Conservation (phyloP, 768 basidiomycete genomes). For the Lepiota subincarnata region DNA sequence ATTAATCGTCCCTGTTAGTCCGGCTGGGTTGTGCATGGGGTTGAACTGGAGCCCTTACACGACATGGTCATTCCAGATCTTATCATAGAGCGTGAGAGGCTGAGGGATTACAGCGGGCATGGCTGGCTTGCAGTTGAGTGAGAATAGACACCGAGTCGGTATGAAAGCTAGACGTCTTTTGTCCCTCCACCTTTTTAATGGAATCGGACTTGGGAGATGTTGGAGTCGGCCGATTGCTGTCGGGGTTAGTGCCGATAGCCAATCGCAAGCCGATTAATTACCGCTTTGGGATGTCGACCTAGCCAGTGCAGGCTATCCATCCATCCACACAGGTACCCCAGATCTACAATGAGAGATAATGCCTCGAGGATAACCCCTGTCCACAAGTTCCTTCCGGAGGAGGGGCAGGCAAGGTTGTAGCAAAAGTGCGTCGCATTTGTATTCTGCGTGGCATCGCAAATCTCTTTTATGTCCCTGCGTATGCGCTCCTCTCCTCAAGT, state of each 20-base stretch:
- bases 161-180: constrained; percentile 8
- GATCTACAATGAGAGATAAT: no score
- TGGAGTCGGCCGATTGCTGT: constrained; percentile 12
- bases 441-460: no score
- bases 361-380: neutral
- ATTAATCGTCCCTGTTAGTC: constrained; percentile 15
- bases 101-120: constrained; percentile 41
- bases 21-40: constrained; percentile 8
- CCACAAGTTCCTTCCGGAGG: neutral
- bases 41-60: constrained; percentile 49
- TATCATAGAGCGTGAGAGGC: constrained; percentile 93
- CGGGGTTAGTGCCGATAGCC: constrained; percentile 10
- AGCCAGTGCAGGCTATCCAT: neutral
- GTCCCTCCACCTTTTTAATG: constrained; percentile 11
- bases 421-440: no score
- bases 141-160: constrained; percentile 11
- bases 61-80: constrained; percentile 97
- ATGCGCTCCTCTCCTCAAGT: no score
- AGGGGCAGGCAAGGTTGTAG: neutral
- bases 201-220: constrained; percentile 5
- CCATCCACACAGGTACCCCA: no score
- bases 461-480: neutral
- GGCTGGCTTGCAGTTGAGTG: constrained; percentile 11
- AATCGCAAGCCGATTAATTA: constrained; percentile 12
- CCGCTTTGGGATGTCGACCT: constrained; percentile 2